Evolutionary conservation across 2,329 filamentous ascomycete species (phyloP).

Genomic region (Simplicillium sp.): DNA sequence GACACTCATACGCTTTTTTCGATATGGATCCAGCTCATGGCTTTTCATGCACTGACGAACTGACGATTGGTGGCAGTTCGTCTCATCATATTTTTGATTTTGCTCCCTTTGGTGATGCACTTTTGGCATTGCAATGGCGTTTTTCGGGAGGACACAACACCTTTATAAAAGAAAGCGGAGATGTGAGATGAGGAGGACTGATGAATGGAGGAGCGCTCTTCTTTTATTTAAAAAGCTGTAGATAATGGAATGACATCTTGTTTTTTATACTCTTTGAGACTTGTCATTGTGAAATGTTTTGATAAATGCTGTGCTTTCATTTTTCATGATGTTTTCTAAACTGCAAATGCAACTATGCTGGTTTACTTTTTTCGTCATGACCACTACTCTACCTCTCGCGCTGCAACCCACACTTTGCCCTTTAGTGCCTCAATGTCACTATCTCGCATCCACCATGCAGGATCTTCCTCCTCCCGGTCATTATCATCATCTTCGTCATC

Average conservation of each 20-base stretch:
- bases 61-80: no score
- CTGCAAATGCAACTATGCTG: no score
- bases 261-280: no score
- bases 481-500: constrained; percentile 12
- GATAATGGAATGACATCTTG: no score
- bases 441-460: constrained; percentile 45
- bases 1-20: no score
- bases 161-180: no score
- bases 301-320: neutral
- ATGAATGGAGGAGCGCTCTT: no score
- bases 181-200: no score
- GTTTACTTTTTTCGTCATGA: neutral
- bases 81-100: neutral
- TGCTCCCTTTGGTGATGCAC: neutral
- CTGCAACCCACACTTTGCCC: constrained; percentile 43
- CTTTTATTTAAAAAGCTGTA: no score
- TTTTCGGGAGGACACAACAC: neutral
- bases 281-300: neutral
- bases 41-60: no score
- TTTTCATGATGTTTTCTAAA: no score
- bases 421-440: constrained; percentile 45
- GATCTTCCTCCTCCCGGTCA: constrained; percentile 16
- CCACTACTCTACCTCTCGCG: constrained; percentile 22
- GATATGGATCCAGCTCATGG: no score
- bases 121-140: constrained; percentile 1